Evolutionary conservation across 257 asterid species (phyloP).

Genomic region (Nicotiana obtusifolia): DNA sequence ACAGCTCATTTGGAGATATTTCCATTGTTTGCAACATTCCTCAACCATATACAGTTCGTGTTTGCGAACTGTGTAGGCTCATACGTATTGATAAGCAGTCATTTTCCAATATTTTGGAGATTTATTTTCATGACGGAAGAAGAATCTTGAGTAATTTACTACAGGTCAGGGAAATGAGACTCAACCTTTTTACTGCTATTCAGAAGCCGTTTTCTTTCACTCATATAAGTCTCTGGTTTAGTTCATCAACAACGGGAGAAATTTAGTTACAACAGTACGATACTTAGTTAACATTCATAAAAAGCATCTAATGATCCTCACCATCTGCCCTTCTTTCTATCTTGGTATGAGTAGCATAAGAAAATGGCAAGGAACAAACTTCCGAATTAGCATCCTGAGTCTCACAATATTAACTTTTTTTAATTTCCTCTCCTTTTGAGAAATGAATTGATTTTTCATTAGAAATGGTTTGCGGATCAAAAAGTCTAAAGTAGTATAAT

Average conservation of each 20-base stretch:
- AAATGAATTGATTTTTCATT: too few species aligned
- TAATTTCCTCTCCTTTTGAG: too few species aligned
- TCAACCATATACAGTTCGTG: slow-evolving; percentile 94
- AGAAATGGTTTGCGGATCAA: not conserved
- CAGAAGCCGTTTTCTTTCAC: not conserved
- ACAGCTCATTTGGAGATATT: slow-evolving; percentile 67
- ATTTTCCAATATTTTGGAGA: slow-evolving; percentile 70
- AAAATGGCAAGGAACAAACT: not conserved
- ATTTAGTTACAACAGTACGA: not conserved
- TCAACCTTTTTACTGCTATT: not conserved
- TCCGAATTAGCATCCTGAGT: not conserved
- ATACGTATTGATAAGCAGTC: slow-evolving; percentile 87
- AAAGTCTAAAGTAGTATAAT: not conserved
- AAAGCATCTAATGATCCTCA: not conserved
- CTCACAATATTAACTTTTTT: not conserved
- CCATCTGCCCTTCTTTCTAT: not conserved
- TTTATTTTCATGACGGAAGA: slow-evolving; percentile 84
- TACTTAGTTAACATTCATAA: not conserved
- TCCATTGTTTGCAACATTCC: slow-evolving; percentile 89
- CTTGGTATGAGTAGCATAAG: not conserved
- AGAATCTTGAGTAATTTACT: slow-evolving; percentile 68
- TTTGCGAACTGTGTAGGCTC: slow-evolving; percentile 69
- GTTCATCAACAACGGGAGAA: not conserved
- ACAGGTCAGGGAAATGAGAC: slow-evolving; percentile 48
- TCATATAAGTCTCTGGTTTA: not conserved